These are phyloP conservation scores for Pleurotus tuoliensis DNA, from an alignment of 768 basidiomycete genomes.

Conservation along the genomic window DNA sequence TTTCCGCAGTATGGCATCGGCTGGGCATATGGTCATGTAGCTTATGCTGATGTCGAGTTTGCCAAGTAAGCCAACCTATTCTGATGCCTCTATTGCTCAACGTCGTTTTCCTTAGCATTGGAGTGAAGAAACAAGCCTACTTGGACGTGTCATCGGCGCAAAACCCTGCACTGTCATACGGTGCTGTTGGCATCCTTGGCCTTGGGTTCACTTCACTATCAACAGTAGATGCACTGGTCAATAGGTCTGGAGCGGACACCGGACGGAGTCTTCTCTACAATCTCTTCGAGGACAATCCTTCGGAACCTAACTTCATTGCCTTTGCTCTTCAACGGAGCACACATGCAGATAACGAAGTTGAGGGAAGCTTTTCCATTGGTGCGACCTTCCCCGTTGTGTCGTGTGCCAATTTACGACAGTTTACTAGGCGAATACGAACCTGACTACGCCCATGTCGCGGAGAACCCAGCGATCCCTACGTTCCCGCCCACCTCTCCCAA, in stretches of 20 bases:
- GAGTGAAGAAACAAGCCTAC: slow-evolving; percentile 66
- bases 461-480: slow-evolving; percentile 59
- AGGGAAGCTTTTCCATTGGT: slow-evolving; percentile 76
- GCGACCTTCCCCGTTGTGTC: slow-evolving; percentile 13
- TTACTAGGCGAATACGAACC: slow-evolving; percentile 62
- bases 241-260: slow-evolving; percentile 48
- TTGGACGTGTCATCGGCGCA: slow-evolving; percentile 59
- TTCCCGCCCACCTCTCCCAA: slow-evolving; percentile 63
- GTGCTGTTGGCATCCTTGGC: slow-evolving; percentile 68
- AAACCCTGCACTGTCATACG: slow-evolving; percentile 72
- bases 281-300: slow-evolving; percentile 63
- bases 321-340: slow-evolving; percentile 66
- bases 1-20: slow-evolving; percentile 70
- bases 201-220: slow-evolving; percentile 80
- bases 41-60: slow-evolving; percentile 61
- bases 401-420: neutral
- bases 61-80: slow-evolving; percentile 48
- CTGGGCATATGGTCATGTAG: slow-evolving; percentile 66
- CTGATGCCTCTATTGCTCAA: neutral
- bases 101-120: slow-evolving; percentile 39
- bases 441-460: slow-evolving; percentile 54
- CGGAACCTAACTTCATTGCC: slow-evolving; percentile 76
- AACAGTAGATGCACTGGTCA: slow-evolving; percentile 59
- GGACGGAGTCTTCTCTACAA: slow-evolving; percentile 77
- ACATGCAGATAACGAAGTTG: slow-evolving; percentile 47